These are phyloP conservation scores for Mycena metata DNA, from an alignment of 768 basidiomycete genomes.

Conservation along the genomic window DNA sequence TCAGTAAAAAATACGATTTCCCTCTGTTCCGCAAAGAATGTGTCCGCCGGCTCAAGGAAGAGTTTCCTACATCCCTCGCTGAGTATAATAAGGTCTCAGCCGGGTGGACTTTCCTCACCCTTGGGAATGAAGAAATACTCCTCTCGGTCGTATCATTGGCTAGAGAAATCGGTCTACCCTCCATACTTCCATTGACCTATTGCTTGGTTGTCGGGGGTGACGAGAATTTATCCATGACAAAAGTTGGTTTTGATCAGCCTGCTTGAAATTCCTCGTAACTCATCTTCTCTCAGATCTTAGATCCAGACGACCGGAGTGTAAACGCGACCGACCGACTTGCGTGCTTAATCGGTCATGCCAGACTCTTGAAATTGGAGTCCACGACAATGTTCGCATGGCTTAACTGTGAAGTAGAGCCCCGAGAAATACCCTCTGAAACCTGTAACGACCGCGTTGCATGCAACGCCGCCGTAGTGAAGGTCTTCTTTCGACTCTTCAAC, in stretches of 20 bases:
- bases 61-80: neutral
- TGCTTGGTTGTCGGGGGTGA: too few relatives aligned
- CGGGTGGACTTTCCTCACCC: too few relatives aligned
- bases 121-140: too few relatives aligned
- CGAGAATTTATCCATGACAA: neutral
- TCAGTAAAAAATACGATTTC: constrained; percentile 1
- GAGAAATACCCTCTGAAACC: neutral
- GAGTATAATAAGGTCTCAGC: neutral
- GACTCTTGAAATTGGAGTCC: constrained; percentile 3
- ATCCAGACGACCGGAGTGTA: neutral
- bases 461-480: neutral
- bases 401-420: neutral
- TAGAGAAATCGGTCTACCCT: neutral
- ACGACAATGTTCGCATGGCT: neutral
- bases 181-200: neutral
- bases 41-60: constrained; percentile 1
- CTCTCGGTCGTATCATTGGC: too few relatives aligned
- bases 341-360: constrained; percentile 5
- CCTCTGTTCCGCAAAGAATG: constrained; percentile 21
- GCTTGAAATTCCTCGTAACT: too few relatives aligned
- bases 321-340: neutral
- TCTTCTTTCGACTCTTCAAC: neutral
- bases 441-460: neutral
- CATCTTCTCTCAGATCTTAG: neutral
- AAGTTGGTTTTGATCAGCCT: neutral